A percentile compares a stretch with the other conserved stretches of the same genome.
Conservation (phyloP, 768 basidiomycete genomes). For the Macrolepiota fuliginosa region DNA sequence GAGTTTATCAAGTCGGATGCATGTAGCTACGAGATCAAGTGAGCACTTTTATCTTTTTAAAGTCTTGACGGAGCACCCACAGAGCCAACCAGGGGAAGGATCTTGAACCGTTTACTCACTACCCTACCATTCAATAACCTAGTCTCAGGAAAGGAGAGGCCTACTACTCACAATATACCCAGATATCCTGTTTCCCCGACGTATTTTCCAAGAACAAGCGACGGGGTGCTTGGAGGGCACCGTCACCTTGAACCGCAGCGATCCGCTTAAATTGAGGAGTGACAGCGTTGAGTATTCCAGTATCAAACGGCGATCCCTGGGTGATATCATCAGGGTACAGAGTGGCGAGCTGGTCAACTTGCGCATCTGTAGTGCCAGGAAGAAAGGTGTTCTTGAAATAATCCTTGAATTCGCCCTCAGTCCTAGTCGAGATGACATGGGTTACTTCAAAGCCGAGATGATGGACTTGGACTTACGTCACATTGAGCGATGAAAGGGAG, state of each 20-base stretch:
- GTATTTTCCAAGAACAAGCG: constrained; percentile 40
- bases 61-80: constrained; percentile 23
- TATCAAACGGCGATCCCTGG: constrained; percentile 53
- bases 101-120: constrained; percentile 49
- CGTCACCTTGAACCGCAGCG: constrained; percentile 49
- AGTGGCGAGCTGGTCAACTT: constrained; percentile 26
- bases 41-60: not conserved
- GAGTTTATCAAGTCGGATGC: constrained; percentile 33
- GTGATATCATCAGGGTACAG: constrained; percentile 38
- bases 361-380: constrained; percentile 24
- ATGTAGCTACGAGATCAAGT: constrained; percentile 31
- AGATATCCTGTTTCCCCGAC: constrained; percentile 34
- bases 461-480: constrained; percentile 35
- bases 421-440: constrained; percentile 16
- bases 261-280: constrained; percentile 48
- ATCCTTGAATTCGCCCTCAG: constrained; percentile 19
- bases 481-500: constrained; percentile 44
- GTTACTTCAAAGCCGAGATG: not conserved
- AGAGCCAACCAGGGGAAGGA: constrained; percentile 39
- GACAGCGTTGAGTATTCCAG: constrained; percentile 39
- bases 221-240: constrained; percentile 47
- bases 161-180: constrained; percentile 35
- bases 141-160: not conserved
- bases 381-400: constrained; percentile 30
- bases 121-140: not conserved